Percentiles rank a stretch among this genome's conserved stretches.
These are phyloP conservation scores for Stephania yunnanensis DNA, from an alignment of 164 flowering plant genomes.

Conservation along the genomic window DNA sequence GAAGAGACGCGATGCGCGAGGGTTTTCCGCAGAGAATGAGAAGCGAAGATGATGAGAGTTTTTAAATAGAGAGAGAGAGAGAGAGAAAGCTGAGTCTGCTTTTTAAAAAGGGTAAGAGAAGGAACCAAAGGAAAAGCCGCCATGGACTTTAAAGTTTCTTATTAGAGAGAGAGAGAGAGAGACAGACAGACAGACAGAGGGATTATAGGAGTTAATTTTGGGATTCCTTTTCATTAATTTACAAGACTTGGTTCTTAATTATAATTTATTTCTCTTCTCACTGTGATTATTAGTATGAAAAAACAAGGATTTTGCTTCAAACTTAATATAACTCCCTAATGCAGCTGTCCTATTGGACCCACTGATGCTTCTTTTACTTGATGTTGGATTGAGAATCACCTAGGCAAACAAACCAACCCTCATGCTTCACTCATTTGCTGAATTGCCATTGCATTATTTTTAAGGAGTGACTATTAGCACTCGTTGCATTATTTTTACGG, in stretches of 20 bases:
- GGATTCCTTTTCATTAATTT: too few relatives aligned
- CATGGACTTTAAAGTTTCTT: neutral
- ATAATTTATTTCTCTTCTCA: neutral
- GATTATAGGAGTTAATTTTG: neutral
- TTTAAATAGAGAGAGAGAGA: neutral
- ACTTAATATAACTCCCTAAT: neutral
- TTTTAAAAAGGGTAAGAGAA: slow-evolving; percentile 13
- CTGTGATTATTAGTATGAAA: neutral
- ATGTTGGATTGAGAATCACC: neutral
- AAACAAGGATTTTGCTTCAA: neutral
- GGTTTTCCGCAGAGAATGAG: neutral
- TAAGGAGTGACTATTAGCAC: neutral
- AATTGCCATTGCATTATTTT: neutral
- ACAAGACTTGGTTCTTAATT: too few relatives aligned
- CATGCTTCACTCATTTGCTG: neutral
- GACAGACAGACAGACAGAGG: neutral
- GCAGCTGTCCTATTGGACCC: neutral
- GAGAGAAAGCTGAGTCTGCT: slow-evolving; percentile 11
- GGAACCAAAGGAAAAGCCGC: slow-evolving; percentile 12
- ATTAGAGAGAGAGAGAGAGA: neutral
- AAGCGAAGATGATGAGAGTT: slow-evolving; percentile 1
- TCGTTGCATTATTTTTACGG: too few relatives aligned
- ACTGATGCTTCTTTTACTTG: neutral
- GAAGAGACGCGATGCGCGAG: neutral
- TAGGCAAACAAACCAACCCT: neutral